Evolutionary conservation across 1,139 yeast species (phyloP).

Genomic region (Zhuliangozyma parablackwelliae): DNA sequence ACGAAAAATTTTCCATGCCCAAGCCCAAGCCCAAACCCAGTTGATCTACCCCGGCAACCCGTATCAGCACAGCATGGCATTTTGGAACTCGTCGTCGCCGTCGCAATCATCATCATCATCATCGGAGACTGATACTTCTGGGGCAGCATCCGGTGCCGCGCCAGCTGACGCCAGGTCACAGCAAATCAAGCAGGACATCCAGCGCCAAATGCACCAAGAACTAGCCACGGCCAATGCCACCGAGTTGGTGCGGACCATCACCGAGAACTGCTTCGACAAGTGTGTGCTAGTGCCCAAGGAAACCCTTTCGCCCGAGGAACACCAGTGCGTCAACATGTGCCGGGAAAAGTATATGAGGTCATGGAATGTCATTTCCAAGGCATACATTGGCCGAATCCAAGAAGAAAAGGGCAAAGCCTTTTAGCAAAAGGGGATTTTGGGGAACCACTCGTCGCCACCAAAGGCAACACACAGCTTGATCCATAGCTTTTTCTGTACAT

Average conservation of each 20-base stretch:
- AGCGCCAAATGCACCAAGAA: slow-evolving; percentile 73
- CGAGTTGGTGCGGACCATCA: slow-evolving; percentile 76
- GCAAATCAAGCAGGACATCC: slow-evolving; percentile 53
- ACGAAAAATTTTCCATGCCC: not conserved
- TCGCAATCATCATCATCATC: not conserved
- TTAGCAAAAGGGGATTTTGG: no score
- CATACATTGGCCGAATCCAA: slow-evolving; percentile 73
- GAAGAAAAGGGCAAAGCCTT: slow-evolving; percentile 2
- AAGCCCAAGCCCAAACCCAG: not conserved
- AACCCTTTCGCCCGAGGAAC: slow-evolving; percentile 25
- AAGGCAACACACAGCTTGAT: no score
- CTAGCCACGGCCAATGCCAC: slow-evolving; percentile 87
- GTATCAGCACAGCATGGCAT: slow-evolving; percentile 6
- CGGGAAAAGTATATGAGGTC: slow-evolving; percentile 85
- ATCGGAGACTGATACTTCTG: slow-evolving; percentile 6
- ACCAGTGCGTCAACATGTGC: slow-evolving; percentile 66
- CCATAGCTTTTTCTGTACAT: no score
- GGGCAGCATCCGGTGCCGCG: slow-evolving; percentile 18
- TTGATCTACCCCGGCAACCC: no score
- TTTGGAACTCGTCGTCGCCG: slow-evolving; percentile 6
- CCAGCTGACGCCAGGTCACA: slow-evolving; percentile 14
- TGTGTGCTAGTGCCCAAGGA: slow-evolving; percentile 60
- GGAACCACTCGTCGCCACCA: no score
- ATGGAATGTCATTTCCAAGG: slow-evolving; percentile 79
- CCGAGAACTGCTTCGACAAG: slow-evolving; percentile 83